A percentile compares a stretch with the other conserved stretches of the same genome.
These are phyloP conservation scores for Paradendryphiella salina DNA, from an alignment of 2,329 filamentous ascomycete species.

Conservation along the genomic window DNA sequence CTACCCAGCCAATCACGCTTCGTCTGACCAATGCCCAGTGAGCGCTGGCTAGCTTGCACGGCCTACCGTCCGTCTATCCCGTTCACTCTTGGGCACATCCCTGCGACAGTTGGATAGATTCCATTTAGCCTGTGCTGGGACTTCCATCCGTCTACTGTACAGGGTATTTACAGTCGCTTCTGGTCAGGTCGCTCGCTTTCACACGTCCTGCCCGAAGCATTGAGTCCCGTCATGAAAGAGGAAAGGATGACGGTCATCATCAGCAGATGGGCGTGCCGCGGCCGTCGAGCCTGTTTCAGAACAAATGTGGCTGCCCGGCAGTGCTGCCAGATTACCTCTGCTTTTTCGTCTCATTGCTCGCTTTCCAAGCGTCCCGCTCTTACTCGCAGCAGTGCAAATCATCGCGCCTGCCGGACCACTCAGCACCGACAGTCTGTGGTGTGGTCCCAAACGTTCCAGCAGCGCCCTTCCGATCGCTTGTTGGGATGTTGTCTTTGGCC, in stretches of 20 bases:
- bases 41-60: slow-evolving; percentile 32
- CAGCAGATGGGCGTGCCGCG: slow-evolving; percentile 23
- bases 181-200: slow-evolving; percentile 18
- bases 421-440: slow-evolving; percentile 20
- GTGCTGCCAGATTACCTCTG: slow-evolving; percentile 18
- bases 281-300: slow-evolving; percentile 40
- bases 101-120: slow-evolving; percentile 26
- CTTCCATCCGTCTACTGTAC: slow-evolving; percentile 10
- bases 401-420: slow-evolving; percentile 41
- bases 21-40: slow-evolving; percentile 29
- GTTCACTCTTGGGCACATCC: slow-evolving; percentile 35
- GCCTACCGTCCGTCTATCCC: slow-evolving; percentile 45
- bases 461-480: slow-evolving; percentile 33
- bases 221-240: slow-evolving; percentile 35
- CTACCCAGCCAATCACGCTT: slow-evolving; percentile 13
- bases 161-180: slow-evolving; percentile 17
- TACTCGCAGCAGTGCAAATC: slow-evolving; percentile 43
- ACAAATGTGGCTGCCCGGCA: slow-evolving; percentile 31
- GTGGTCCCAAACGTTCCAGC: slow-evolving; percentile 30
- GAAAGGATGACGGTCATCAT: slow-evolving; percentile 28
- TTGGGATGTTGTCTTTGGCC: slow-evolving; percentile 22
- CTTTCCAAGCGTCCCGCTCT: slow-evolving; percentile 19
- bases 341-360: slow-evolving; percentile 19
- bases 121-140: slow-evolving; percentile 46
- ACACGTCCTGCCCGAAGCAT: slow-evolving; percentile 36